Conservation (phyloP, 2,329 filamentous ascomycete species). For the Fusarium duplospermum region DNA sequence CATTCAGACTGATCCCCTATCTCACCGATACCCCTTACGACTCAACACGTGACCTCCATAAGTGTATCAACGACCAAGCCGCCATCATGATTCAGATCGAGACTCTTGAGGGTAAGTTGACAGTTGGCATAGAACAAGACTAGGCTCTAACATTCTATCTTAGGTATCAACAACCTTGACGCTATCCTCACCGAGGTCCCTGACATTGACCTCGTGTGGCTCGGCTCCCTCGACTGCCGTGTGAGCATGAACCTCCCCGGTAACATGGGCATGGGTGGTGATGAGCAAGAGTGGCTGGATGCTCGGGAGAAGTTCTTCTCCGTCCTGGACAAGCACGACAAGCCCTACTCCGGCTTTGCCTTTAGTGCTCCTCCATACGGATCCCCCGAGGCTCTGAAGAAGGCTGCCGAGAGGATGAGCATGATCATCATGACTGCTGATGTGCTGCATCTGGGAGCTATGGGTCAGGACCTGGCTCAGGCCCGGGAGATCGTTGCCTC, state of each 20-base stretch:
- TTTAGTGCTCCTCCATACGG: constrained; percentile 43
- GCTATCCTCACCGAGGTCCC: constrained; percentile 59
- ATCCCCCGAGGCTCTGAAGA: constrained; percentile 37
- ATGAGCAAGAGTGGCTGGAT: constrained; percentile 56
- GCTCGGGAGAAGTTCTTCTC: constrained; percentile 52
- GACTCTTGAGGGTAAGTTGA: constrained; percentile 44
- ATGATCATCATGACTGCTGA: background rate
- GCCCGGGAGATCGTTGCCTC: constrained; percentile 19
- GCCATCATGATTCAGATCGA: constrained; percentile 63
- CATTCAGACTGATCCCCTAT: constrained; percentile 54
- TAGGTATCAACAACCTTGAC: constrained; percentile 60
- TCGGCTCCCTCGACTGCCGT: constrained; percentile 57
- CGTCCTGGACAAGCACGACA: constrained; percentile 59
- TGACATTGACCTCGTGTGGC: constrained; percentile 61
- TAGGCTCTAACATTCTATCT: background rate
- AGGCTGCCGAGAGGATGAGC: constrained; percentile 15
- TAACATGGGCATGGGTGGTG: constrained; percentile 47
- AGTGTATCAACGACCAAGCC: constrained; percentile 58
- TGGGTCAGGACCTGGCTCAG: constrained; percentile 36
- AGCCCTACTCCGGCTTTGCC: constrained; percentile 52
- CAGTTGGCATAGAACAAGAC: background rate
- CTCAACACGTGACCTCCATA: constrained; percentile 48
- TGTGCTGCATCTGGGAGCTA: constrained; percentile 26
- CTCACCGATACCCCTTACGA: constrained; percentile 54
- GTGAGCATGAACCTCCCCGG: constrained; percentile 57